A percentile compares a stretch with the other conserved stretches of the same genome.
phyloP scores from a whole-genome alignment of 73 alveolate genomes.

The Paramecium sonneborni region DNA sequence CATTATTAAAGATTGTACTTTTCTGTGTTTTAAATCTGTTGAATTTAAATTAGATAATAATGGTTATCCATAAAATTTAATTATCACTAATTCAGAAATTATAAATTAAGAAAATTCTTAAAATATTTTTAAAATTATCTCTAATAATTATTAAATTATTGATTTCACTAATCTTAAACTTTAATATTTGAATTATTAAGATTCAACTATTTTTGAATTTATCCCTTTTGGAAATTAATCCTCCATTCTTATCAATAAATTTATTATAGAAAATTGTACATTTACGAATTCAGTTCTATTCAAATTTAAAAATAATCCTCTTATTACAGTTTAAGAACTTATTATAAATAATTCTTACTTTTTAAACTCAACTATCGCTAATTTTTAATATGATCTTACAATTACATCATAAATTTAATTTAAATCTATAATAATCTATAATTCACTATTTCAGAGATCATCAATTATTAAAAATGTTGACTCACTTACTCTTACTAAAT shows the following conservation, averaged over 20 bases:
- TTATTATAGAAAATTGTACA: neutral
- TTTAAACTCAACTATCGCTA: neutral
- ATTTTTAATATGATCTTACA: neutral
- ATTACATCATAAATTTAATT: neutral
- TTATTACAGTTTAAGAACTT: neutral
- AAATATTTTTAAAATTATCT: neutral
- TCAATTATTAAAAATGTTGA: neutral
- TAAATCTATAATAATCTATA: no score
- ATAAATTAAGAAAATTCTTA: neutral
- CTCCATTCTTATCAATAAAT: neutral
- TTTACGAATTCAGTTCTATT: neutral
- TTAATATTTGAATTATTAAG: neutral
- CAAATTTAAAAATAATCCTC: neutral
- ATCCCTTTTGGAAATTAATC: neutral
- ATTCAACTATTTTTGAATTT: neutral
- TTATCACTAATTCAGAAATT: neutral
- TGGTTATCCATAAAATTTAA: neutral
- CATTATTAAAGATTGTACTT: neutral
- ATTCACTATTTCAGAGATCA: neutral
- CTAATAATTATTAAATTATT: neutral
- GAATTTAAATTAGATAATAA: neutral
- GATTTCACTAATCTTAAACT: neutral
- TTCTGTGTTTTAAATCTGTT: neutral
- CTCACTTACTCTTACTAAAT: neutral
- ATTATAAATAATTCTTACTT: neutral